Evolutionary conservation across 139 green algal genomes (phyloP).

Genomic region (Bryopsis sp.): DNA sequence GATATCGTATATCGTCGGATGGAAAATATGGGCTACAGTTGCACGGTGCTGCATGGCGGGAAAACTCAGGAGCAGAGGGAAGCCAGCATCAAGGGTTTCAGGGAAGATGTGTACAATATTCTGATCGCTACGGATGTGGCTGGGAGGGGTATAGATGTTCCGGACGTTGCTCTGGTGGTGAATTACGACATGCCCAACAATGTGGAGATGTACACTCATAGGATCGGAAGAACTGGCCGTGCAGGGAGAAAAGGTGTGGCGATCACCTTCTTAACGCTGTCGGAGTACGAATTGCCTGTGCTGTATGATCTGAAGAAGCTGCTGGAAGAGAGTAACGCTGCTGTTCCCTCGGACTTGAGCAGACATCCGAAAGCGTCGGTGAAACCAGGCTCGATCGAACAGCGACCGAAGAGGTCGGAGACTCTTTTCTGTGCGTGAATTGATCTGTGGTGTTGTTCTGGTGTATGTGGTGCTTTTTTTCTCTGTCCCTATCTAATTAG

Average conservation of each 20-base stretch:
- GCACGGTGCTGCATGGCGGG: conserved; percentile 82
- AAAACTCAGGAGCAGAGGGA: conserved; percentile 90
- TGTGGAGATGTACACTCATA: conserved; percentile 96
- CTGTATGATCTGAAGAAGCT: conserved; percentile 94
- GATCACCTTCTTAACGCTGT: conserved; percentile 80
- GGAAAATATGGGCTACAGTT: conserved; percentile 53
- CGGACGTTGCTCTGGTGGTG: conserved; percentile 81
- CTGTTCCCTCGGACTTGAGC: conserved; percentile 57
- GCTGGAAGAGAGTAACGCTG: conserved; percentile 51
- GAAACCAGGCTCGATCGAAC: conserved; percentile 55
- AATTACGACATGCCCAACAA: conserved; percentile 97
- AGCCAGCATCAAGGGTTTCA: conserved; percentile 73
- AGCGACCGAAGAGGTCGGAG: conserved; percentile 28
- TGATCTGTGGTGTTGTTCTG: not conserved
- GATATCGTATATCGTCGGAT: conserved; percentile 72
- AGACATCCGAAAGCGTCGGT: conserved; percentile 64
- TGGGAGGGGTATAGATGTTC: conserved; percentile 93
- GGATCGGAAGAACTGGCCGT: conserved; percentile 81
- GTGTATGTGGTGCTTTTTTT: no score
- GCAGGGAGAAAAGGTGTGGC: conserved; percentile 78
- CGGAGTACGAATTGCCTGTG: conserved; percentile 38
- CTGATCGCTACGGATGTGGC: conserved; percentile 97
- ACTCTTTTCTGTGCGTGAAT: conserved; percentile 8
- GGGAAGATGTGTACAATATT: conserved; percentile 80
- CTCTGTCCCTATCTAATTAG: no score